Percentiles rank a stretch among this genome's conserved stretches.
These are phyloP conservation scores for Trypanosoma theileri DNA, from an alignment of 208 protist genomes.

Conservation along the genomic window DNA sequence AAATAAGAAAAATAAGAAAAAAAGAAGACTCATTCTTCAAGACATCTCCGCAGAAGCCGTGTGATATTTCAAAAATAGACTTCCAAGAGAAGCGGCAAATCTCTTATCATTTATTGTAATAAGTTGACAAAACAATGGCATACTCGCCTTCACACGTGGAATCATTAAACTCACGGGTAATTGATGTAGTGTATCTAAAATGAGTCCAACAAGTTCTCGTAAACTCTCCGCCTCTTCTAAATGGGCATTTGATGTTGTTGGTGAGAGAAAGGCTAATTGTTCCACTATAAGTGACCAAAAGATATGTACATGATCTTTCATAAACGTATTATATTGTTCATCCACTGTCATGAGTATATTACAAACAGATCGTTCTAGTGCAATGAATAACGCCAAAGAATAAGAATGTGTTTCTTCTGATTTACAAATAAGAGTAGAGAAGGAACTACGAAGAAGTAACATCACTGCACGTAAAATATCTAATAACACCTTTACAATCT, in stretches of 20 bases:
- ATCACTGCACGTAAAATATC: background rate
- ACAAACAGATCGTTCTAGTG: constrained; percentile 1
- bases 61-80: constrained; percentile 2
- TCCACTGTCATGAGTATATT: background rate
- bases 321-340: background rate
- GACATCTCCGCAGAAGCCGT: background rate
- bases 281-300: background rate
- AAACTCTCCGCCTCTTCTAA: background rate
- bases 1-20: too few relatives aligned
- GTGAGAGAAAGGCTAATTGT: background rate
- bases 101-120: constrained; percentile 1
- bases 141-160: background rate
- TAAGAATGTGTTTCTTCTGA: background rate
- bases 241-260: background rate
- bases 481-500: background rate
- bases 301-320: background rate
- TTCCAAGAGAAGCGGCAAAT: constrained; percentile 8
- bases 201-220: background rate
- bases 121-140: constrained; percentile 6
- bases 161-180: background rate
- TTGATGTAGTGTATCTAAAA: background rate
- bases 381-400: background rate
- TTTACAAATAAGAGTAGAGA: background rate
- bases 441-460: background rate
- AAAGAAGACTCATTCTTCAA: background rate